A percentile compares a stretch with the other conserved stretches of the same genome.
phyloP scores from a whole-genome alignment of 768 basidiomycete species.

The Rhizopogon vinicolor region DNA sequence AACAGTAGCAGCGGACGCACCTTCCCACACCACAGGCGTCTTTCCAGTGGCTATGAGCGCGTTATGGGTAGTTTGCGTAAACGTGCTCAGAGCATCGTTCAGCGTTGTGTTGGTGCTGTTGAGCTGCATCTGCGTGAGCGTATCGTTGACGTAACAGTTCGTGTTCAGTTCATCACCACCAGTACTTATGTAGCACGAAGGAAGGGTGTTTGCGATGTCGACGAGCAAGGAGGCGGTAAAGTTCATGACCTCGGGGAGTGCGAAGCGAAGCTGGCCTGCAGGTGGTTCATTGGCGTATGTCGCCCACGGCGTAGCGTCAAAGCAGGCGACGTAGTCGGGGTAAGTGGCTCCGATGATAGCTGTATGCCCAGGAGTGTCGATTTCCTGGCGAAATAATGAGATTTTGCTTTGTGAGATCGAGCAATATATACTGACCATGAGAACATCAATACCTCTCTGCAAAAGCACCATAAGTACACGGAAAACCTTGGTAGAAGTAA shows the following conservation, averaged over 20 bases:
- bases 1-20: slow-evolving; percentile 22
- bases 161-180: slow-evolving; percentile 82
- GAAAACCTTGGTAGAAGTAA: not conserved
- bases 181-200: slow-evolving; percentile 64
- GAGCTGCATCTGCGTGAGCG: slow-evolving; percentile 52
- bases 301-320: slow-evolving; percentile 49
- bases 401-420: not conserved
- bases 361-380: slow-evolving; percentile 85
- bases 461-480: not conserved
- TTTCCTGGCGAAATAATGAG: slow-evolving; percentile 42
- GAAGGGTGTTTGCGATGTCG: slow-evolving; percentile 46
- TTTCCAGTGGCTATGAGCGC: slow-evolving; percentile 55
- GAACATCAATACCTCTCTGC: slow-evolving; percentile 69
- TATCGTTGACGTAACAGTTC: slow-evolving; percentile 61
- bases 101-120: slow-evolving; percentile 48
- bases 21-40: slow-evolving; percentile 82
- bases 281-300: slow-evolving; percentile 72
- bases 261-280: slow-evolving; percentile 77
- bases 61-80: slow-evolving; percentile 56
- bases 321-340: slow-evolving; percentile 74
- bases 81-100: slow-evolving; percentile 57
- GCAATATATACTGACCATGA: slow-evolving; percentile 34
- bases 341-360: slow-evolving; percentile 56
- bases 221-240: slow-evolving; percentile 55
- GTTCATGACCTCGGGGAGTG: slow-evolving; percentile 50